Evolutionary conservation across 257 asterid species (phyloP).

Genomic region (Solanum appendiculatum): DNA sequence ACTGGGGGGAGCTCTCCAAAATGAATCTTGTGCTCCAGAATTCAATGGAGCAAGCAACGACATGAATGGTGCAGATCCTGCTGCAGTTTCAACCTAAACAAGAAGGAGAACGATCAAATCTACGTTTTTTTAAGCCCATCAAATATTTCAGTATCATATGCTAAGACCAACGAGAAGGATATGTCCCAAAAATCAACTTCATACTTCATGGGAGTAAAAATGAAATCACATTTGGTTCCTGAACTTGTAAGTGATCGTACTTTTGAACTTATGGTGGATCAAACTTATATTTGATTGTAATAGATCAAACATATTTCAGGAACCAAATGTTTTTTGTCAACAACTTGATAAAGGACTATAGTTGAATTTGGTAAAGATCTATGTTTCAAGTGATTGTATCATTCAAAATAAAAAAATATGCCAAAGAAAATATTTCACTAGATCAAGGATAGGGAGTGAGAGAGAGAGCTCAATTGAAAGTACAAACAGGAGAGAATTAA

Average conservation of each 20-base stretch:
- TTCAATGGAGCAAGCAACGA: constrained; percentile 75
- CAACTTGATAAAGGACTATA: not conserved
- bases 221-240: not conserved
- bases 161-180: not conserved
- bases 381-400: not conserved
- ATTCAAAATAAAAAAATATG: not conserved
- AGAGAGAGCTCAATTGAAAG: not conserved
- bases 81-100: constrained; percentile 80
- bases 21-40: constrained; percentile 58
- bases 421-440: not conserved
- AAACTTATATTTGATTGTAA: not conserved
- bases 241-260: not conserved
- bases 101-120: not conserved
- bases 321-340: not conserved
- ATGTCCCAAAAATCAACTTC: not conserved
- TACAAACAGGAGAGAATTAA: not conserved
- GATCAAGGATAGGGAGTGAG: not conserved
- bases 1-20: constrained; percentile 87
- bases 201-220: not conserved
- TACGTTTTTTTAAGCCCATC: not conserved
- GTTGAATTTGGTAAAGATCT: not conserved
- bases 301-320: not conserved
- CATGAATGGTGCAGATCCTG: constrained; percentile 72
- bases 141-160: not conserved
- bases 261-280: not conserved